Evolutionary conservation across 176 grass and related monocot species (phyloP).

Genomic region (Thinopyrum elongatum): DNA sequence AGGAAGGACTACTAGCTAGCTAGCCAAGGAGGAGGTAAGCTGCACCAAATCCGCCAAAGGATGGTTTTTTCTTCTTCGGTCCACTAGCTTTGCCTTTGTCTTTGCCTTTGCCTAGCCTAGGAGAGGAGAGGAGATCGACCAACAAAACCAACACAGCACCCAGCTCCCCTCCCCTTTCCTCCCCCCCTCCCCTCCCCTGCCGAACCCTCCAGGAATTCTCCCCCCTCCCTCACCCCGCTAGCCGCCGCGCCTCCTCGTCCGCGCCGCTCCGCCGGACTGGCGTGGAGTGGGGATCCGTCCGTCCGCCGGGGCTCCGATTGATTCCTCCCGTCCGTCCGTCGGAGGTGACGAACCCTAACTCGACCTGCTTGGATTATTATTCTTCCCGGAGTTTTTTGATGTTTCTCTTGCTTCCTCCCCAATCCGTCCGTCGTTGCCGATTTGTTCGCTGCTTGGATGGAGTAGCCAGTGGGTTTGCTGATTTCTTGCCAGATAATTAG

Average conservation of each 20-base stretch:
- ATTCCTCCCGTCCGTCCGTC: background rate
- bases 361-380: background rate
- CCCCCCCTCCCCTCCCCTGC: background rate
- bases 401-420: background rate
- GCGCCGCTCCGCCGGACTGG: background rate
- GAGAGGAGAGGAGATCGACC: background rate
- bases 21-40: background rate
- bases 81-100: background rate
- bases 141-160: background rate
- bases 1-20: background rate
- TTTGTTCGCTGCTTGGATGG: background rate
- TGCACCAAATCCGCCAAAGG: constrained; percentile 21
- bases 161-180: background rate
- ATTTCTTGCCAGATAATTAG: background rate
- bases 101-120: too few relatives aligned
- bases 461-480: background rate
- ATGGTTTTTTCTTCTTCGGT: background rate
- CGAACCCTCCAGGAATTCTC: constrained; percentile 23
- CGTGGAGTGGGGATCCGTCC: background rate
- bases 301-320: background rate
- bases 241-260: background rate
- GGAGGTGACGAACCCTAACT: constrained; percentile 12
- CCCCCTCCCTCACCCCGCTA: background rate
- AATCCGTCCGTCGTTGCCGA: background rate
- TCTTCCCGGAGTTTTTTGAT: too few relatives aligned